These are phyloP conservation scores for Podila clonocystis DNA, from an alignment of 192 early-diverging fungal genomes.

Conservation along the genomic window DNA sequence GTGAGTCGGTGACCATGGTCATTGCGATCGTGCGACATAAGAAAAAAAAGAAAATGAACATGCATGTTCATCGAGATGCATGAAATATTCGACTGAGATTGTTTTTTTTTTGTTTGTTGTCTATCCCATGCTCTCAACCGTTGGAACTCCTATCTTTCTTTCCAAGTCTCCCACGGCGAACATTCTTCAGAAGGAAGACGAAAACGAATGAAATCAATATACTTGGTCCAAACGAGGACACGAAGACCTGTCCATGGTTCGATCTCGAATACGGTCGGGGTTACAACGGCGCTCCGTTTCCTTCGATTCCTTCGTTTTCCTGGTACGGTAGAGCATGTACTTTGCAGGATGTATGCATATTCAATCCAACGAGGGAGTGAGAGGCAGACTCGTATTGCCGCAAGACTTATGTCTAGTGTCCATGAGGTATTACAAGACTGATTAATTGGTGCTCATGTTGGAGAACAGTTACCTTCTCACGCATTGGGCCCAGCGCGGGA, in stretches of 20 bases:
- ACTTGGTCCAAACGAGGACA: not conserved
- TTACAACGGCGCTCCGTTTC: not conserved
- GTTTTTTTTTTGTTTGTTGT: not conserved
- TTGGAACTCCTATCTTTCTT: not conserved
- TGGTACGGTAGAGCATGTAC: not conserved
- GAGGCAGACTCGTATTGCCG: not conserved
- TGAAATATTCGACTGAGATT: not conserved
- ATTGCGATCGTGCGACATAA: too few relatives aligned
- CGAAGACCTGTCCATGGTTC: not conserved
- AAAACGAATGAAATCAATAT: not conserved
- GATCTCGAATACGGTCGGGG: not conserved
- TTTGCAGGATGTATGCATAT: not conserved
- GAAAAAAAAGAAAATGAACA: too few relatives aligned
- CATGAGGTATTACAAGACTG: not conserved
- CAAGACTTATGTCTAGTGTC: not conserved
- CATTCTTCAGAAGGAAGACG: not conserved
- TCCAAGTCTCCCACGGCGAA: slow-evolving; percentile 1
- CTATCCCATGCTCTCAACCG: not conserved
- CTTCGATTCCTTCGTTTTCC: not conserved
- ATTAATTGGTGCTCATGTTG: not conserved
- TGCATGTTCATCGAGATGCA: too few relatives aligned
- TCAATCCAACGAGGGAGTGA: not conserved
- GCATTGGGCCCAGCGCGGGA: too few relatives aligned
- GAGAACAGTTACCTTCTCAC: too few relatives aligned
- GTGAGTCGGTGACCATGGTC: too few relatives aligned